Percentiles rank a stretch among this genome's conserved stretches.
phyloP scores from a whole-genome alignment of 2,329 filamentous ascomycete genomes.

The Colletotrichum ledebouriae region DNA sequence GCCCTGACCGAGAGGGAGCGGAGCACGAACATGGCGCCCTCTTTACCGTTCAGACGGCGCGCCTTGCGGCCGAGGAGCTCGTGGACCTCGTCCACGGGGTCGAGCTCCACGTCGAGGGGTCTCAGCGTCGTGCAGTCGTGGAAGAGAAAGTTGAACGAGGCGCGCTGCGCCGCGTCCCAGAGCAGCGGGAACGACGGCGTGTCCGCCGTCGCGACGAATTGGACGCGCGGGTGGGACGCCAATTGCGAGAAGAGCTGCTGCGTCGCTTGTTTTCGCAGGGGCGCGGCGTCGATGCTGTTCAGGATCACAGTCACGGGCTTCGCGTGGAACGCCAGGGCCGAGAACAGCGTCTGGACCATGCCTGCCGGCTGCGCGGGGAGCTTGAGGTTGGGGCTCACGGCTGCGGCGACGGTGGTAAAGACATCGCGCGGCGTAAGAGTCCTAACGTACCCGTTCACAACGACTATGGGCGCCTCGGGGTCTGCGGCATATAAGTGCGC shows the following conservation, averaged over 20 bases:
- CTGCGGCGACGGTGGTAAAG: conserved; percentile 75
- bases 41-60: conserved; percentile 85
- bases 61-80: conserved; percentile 86
- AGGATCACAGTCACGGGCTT: conserved; percentile 75
- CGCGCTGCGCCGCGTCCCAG: conserved; percentile 89
- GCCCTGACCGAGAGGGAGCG: conserved; percentile 94
- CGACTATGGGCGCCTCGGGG: conserved; percentile 73
- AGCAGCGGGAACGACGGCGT: conserved; percentile 88
- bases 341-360: conserved; percentile 76
- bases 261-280: conserved; percentile 77
- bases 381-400: conserved; percentile 66
- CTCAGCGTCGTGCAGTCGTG: conserved; percentile 95
- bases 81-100: conserved; percentile 91
- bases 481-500: conserved; percentile 71
- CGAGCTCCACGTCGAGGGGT: conserved; percentile 77
- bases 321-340: conserved; percentile 67
- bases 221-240: conserved; percentile 78
- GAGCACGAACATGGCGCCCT: conserved; percentile 92
- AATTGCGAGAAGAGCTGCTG: conserved; percentile 84
- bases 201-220: conserved; percentile 84
- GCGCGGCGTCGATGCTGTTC: conserved; percentile 86
- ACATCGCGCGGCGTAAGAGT: conserved; percentile 77
- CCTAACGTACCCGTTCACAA: conserved; percentile 87
- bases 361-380: conserved; percentile 73
- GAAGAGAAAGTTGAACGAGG: conserved; percentile 87